A percentile compares a stretch with the other conserved stretches of the same genome.
phyloP scores from a whole-genome alignment of 2,329 filamentous ascomycete genomes.

The Alternaria gaisen region DNA sequence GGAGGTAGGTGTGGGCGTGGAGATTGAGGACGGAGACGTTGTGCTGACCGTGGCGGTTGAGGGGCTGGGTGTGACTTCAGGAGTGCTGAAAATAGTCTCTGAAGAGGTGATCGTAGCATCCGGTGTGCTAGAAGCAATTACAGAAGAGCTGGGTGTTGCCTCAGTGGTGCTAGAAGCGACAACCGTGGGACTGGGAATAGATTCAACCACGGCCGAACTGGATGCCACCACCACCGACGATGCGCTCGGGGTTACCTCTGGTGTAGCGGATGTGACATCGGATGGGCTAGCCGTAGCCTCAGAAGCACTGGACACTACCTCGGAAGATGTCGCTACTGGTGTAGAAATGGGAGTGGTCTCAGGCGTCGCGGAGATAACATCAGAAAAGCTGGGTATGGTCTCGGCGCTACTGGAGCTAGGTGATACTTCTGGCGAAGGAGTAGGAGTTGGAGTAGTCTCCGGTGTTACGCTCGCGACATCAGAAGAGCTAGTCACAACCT shows the following conservation, averaged over 20 bases:
- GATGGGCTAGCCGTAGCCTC: not conserved
- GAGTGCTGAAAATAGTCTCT: no score
- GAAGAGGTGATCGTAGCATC: not conserved
- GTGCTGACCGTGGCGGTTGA: no score
- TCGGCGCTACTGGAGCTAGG: not conserved
- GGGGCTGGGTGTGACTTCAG: no score
- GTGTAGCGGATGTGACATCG: not conserved
- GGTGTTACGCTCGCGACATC: not conserved
- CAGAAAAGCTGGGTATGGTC: not conserved
- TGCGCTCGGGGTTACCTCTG: not conserved
- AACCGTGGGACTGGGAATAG: not conserved
- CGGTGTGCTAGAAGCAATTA: not conserved
- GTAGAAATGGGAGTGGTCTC: not conserved
- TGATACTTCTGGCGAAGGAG: not conserved
- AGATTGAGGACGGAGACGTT: no score
- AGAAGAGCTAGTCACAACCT: not conserved
- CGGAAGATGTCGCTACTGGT: not conserved
- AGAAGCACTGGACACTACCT: not conserved
- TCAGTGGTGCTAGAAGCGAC: not conserved
- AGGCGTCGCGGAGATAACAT: not conserved
- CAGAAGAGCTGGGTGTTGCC: not conserved
- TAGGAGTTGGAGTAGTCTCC: not conserved
- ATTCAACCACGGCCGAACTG: not conserved
- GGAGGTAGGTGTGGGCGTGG: no score
- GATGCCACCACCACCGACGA: no score